Conservation (phyloP, 768 basidiomycete genomes). For the Suillus placidus region DNA sequence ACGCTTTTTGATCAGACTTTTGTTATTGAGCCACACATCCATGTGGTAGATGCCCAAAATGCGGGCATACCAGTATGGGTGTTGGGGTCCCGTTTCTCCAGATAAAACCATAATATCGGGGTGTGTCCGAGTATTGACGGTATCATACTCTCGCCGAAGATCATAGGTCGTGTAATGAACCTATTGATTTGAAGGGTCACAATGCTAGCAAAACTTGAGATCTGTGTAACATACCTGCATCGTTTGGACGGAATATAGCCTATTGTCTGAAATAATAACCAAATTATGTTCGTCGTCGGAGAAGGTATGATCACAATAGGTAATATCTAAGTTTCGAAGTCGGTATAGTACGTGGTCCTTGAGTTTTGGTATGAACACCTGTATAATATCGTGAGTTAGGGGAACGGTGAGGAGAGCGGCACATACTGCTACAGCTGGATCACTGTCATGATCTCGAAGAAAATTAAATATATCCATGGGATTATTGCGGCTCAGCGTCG, state of each 20-base stretch:
- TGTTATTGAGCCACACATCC: neutral
- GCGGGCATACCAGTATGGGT: constrained; percentile 42
- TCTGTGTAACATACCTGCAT: neutral
- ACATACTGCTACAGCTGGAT: neutral
- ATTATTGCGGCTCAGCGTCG: neutral
- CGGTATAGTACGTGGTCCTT: neutral
- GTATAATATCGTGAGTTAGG: neutral
- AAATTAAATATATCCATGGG: neutral
- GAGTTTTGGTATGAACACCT: neutral
- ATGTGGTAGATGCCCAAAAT: constrained; percentile 39
- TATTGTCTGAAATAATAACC: neutral
- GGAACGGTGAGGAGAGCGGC: neutral
- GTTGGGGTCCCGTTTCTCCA: constrained; percentile 11
- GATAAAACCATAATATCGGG: constrained; percentile 39
- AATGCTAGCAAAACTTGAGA: too few relatives aligned
- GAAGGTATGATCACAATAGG: neutral
- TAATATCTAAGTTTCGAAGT: neutral
- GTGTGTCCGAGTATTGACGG: constrained; percentile 31
- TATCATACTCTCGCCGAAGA: constrained; percentile 15
- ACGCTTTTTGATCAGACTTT: neutral
- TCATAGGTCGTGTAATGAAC: constrained; percentile 25
- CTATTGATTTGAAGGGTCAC: too few relatives aligned
- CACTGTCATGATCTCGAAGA: neutral
- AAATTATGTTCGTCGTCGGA: neutral
- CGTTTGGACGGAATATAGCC: neutral